Conservation (phyloP, 495 filamentous ascomycete species). For the Aspergillus kassunensis region DNA sequence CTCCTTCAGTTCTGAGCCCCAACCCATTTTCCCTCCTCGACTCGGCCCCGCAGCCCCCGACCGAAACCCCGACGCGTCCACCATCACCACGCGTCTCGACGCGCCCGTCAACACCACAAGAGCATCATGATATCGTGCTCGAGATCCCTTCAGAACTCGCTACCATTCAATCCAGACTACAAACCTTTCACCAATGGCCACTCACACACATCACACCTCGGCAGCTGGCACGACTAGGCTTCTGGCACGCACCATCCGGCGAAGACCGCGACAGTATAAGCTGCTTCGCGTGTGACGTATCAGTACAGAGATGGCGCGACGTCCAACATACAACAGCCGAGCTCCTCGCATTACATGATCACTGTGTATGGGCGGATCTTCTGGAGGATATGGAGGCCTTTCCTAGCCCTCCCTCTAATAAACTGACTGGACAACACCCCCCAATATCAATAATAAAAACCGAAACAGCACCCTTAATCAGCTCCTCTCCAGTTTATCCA, state of each 20-base stretch:
- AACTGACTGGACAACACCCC: neutral
- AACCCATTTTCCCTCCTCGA: neutral
- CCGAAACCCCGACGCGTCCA: neutral
- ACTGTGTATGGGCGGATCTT: neutral
- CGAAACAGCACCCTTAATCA: neutral
- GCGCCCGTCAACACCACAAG: neutral
- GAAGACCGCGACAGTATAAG: neutral
- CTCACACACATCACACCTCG: neutral
- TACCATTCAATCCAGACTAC: neutral
- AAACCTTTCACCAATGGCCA: neutral
- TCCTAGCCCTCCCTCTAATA: neutral
- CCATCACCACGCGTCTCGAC: neutral
- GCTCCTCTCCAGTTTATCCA: neutral
- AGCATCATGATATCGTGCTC: neutral
- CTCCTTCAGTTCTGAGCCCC: neutral
- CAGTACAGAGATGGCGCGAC: neutral
- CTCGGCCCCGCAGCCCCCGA: neutral
- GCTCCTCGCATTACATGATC: neutral
- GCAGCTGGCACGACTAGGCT: neutral
- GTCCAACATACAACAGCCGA: neutral
- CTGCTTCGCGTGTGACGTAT: neutral
- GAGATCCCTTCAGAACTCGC: neutral
- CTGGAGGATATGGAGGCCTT: neutral
- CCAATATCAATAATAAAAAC: neutral
- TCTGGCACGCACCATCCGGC: neutral